A percentile compares a stretch with the other conserved stretches of the same genome.
phyloP scores from a whole-genome alignment of 73 alveolate species.

The Stentor coeruleus region DNA sequence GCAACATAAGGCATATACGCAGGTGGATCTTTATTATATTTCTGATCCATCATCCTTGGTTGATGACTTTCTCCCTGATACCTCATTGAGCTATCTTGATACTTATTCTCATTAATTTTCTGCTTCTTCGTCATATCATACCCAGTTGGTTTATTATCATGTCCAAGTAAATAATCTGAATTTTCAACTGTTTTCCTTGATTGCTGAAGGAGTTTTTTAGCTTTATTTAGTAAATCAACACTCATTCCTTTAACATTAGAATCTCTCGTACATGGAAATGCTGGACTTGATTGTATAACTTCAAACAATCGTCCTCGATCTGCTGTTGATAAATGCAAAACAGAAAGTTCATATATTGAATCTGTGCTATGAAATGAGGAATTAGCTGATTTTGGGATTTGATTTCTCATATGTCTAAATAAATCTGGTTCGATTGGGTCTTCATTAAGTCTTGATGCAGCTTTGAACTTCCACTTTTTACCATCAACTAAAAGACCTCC shows the following conservation, averaged over 20 bases:
- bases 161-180: background rate
- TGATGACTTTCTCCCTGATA: slow-evolving; percentile 3
- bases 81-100: background rate
- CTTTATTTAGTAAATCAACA: slow-evolving; percentile 11
- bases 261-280: slow-evolving; percentile 15
- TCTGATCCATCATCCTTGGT: background rate
- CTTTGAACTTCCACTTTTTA: background rate
- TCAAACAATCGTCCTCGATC: slow-evolving; percentile 15
- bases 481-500: background rate
- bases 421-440: slow-evolving; percentile 19
- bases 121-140: slow-evolving; percentile 7
- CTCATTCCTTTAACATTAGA: background rate
- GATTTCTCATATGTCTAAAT: slow-evolving; percentile 7
- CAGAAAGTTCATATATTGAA: slow-evolving; percentile 5
- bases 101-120: background rate
- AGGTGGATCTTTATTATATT: background rate
- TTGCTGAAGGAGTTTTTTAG: background rate
- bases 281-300: slow-evolving; percentile 1
- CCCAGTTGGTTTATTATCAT: background rate
- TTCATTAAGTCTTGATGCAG: slow-evolving; percentile 20
- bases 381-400: background rate
- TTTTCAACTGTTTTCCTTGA: background rate
- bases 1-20: slow-evolving; percentile 23
- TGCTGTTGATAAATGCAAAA: slow-evolving; percentile 6
- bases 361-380: background rate